These are phyloP conservation scores for Moricandia moricandioides DNA, from an alignment of 345 rosid genomes.

Conservation along the genomic window DNA sequence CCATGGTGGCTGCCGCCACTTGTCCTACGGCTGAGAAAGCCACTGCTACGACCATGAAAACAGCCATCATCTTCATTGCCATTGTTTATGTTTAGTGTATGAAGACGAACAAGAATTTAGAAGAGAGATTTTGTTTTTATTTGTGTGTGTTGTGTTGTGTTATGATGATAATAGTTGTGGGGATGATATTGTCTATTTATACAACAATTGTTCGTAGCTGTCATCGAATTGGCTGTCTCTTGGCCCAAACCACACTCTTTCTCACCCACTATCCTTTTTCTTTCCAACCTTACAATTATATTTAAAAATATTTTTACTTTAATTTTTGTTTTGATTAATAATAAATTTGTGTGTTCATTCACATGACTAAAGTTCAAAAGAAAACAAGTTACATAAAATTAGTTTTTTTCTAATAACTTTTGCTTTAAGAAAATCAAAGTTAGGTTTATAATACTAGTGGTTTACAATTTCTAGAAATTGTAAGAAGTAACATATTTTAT, in stretches of 20 bases:
- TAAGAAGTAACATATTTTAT: not conserved
- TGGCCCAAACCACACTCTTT: conserved; percentile 18
- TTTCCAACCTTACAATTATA: conserved; percentile 28
- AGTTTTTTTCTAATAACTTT: not conserved
- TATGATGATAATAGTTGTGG: conserved; percentile 25
- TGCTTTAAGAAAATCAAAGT: not conserved
- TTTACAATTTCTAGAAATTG: not conserved
- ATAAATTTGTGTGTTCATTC: not conserved
- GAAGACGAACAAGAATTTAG: not conserved
- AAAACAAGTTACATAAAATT: not conserved
- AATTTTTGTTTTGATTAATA: not conserved
- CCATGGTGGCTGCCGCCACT: conserved; percentile 27
- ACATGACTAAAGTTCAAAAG: conserved; percentile 11
- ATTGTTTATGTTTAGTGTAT: conserved; percentile 19
- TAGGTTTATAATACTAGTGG: not conserved
- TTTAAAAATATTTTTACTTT: not conserved
- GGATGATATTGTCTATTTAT: conserved; percentile 29
- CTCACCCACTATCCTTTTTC: conserved; percentile 39
- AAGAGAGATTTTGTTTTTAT: not conserved
- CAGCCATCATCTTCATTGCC: conserved; percentile 38
- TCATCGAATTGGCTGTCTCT: conserved; percentile 25
- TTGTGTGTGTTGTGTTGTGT: not conserved
- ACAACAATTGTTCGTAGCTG: conserved; percentile 32
- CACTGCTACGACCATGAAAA: conserved; percentile 23
- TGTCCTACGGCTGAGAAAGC: conserved; percentile 30